These are phyloP conservation scores for Bruguiera parviflora DNA, from an alignment of 345 rosid genomes.

Conservation along the genomic window DNA sequence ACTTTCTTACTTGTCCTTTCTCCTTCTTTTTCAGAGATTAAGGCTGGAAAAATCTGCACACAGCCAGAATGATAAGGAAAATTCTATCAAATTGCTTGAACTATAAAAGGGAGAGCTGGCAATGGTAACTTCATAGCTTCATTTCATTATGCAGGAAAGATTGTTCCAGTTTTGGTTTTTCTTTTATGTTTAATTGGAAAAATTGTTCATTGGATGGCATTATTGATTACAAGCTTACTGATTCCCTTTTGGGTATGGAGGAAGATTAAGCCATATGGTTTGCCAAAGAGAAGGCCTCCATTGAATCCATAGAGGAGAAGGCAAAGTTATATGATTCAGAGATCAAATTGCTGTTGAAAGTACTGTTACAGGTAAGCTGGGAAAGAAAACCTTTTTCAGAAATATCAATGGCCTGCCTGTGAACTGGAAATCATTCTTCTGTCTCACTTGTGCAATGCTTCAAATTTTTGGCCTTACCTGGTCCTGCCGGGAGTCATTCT, in stretches of 20 bases:
- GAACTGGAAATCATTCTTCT: background rate
- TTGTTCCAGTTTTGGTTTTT: no score
- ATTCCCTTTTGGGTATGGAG: constrained; percentile 83
- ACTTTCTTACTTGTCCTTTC: constrained; percentile 1
- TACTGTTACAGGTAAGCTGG: constrained; percentile 51
- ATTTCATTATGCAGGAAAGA: background rate
- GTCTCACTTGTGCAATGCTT: background rate
- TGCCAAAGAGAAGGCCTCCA: constrained; percentile 64
- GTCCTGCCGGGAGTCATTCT: no score
- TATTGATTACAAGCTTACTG: constrained; percentile 43
- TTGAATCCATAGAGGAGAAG: constrained; percentile 59
- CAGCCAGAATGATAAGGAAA: constrained; percentile 50
- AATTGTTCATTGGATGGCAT: background rate
- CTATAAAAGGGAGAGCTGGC: constrained; percentile 85
- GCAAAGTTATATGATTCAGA: constrained; percentile 33
- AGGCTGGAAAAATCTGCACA: constrained; percentile 56
- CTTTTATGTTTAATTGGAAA: background rate
- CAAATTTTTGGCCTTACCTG: background rate
- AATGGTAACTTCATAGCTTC: constrained; percentile 41
- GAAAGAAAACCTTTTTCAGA: background rate
- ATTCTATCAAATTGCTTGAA: constrained; percentile 23
- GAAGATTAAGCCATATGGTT: constrained; percentile 81
- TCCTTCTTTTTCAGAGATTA: constrained; percentile 41
- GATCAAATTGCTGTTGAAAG: constrained; percentile 41
- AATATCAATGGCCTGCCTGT: background rate